A percentile compares a stretch with the other conserved stretches of the same genome.
These are phyloP conservation scores for Fonsecaea multimorphosa DNA, from an alignment of 2,329 filamentous ascomycete genomes.

Conservation along the genomic window DNA sequence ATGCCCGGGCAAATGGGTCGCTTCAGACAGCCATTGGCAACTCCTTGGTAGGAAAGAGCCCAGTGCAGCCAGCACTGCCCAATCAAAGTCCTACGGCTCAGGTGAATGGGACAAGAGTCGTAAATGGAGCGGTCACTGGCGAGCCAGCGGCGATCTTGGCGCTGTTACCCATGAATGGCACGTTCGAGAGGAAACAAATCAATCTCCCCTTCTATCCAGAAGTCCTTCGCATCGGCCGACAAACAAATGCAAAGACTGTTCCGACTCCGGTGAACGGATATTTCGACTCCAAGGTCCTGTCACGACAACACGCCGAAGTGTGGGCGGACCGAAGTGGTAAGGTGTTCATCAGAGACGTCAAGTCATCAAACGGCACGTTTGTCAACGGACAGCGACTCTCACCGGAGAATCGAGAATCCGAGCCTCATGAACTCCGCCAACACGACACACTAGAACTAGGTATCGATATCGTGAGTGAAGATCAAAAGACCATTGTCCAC, in stretches of 20 bases:
- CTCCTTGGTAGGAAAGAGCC: constrained; percentile 32
- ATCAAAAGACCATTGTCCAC: constrained; percentile 97
- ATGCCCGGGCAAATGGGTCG: constrained; percentile 66
- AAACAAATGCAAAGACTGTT: constrained; percentile 95
- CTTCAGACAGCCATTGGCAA: constrained; percentile 47
- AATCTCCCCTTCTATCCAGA: constrained; percentile 92
- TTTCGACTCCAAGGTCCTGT: constrained; percentile 98
- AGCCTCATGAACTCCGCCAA: constrained; percentile 89
- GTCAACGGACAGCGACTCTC: constrained; percentile 91
- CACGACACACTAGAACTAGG: constrained; percentile 92
- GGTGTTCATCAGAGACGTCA: constrained; percentile 95
- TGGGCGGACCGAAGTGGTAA: constrained; percentile 86
- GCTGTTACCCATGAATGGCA: constrained; percentile 88
- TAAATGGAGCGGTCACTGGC: constrained; percentile 51
- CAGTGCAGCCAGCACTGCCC: constrained; percentile 59
- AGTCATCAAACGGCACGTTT: constrained; percentile 98
- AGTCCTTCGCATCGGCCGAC: constrained; percentile 88
- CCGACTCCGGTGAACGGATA: constrained; percentile 91
- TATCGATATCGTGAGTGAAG: constrained; percentile 98
- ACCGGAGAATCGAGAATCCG: constrained; percentile 92
- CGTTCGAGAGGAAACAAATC: constrained; percentile 96
- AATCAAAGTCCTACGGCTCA: constrained; percentile 73
- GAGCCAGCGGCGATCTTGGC: constrained; percentile 80
- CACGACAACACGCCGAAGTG: constrained; percentile 93
- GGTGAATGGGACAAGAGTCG: constrained; percentile 61